A percentile compares a stretch with the other conserved stretches of the same genome.
phyloP scores from a whole-genome alignment of 108 stramenopile genomes.

The Skeletonema potamos region DNA sequence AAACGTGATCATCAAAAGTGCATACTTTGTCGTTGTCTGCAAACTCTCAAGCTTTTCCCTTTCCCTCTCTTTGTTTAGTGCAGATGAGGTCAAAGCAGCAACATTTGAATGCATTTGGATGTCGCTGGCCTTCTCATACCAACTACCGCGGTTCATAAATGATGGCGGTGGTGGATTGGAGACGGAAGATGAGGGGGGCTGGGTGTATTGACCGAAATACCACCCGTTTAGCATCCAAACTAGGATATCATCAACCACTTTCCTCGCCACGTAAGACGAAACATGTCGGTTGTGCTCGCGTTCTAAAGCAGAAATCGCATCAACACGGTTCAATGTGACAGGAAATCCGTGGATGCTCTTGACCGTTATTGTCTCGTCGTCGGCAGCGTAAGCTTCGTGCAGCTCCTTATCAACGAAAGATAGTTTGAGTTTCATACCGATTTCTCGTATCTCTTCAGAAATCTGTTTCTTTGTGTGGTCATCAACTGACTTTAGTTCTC shows the following conservation, averaged over 20 bases:
- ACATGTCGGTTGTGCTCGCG: conserved; percentile 29
- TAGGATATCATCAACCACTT: conserved; percentile 23
- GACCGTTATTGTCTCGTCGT: conserved; percentile 22
- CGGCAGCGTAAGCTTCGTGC: conserved; percentile 12
- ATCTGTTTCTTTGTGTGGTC: conserved; percentile 1
- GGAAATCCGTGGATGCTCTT: conserved; percentile 36
- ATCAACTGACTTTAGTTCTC: conserved; percentile 9
- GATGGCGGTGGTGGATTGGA: conserved; percentile 1
- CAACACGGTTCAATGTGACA: conserved; percentile 7
- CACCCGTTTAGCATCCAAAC: conserved; percentile 47
- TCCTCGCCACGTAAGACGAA: conserved; percentile 3
- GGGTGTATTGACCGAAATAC: conserved; percentile 26
- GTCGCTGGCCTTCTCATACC: conserved; percentile 5
- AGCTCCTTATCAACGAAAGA: conserved; percentile 23
- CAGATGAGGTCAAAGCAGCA: not conserved
- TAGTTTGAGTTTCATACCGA: not conserved
- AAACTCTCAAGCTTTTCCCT: conserved; percentile 2
- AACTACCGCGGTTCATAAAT: conserved; percentile 10
- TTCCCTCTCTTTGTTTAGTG: conserved; percentile 2
- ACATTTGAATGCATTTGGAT: conserved; percentile 26
- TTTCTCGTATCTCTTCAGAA: conserved; percentile 14
- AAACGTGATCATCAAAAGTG: conserved; percentile 29
- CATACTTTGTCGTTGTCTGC: conserved; percentile 22
- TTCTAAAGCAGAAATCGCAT: conserved; percentile 34
- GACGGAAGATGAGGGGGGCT: not conserved